Conservation (phyloP, 495 filamentous ascomycete species). For the Aspergillus campestris region DNA sequence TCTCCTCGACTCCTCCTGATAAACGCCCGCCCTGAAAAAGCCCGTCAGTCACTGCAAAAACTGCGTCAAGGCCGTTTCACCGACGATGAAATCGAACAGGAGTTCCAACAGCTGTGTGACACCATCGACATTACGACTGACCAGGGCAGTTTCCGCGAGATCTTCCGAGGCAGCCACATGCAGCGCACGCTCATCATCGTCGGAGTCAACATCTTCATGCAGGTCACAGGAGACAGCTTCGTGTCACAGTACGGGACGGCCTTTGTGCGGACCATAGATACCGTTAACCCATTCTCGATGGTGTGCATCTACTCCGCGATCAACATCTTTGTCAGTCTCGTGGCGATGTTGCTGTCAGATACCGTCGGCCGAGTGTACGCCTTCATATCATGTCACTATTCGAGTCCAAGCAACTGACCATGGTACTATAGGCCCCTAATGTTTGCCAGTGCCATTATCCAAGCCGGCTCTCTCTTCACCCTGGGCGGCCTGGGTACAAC, state of each 20-base stretch:
- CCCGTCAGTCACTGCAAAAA: conserved; percentile 11
- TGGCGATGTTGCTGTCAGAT: neutral
- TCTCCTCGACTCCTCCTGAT: conserved; percentile 26
- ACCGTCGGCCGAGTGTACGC: neutral
- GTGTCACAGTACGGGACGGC: conserved; percentile 23
- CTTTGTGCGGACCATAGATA: conserved; percentile 25
- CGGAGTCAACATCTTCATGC: conserved; percentile 24
- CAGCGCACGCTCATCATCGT: conserved; percentile 25
- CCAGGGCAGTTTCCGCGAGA: conserved; percentile 17
- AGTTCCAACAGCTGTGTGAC: conserved; percentile 7
- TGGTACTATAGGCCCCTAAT: conserved; percentile 4
- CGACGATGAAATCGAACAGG: conserved; percentile 8
- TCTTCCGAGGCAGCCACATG: conserved; percentile 20
- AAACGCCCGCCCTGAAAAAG: conserved; percentile 20
- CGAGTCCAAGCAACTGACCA: neutral
- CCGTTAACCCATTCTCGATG: conserved; percentile 23
- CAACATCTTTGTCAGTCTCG: neutral
- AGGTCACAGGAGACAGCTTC: conserved; percentile 27
- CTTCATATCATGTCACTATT: neutral
- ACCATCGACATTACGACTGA: conserved; percentile 8
- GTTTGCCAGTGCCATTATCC: conserved; percentile 7
- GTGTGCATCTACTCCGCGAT: neutral
- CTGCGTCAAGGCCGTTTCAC: conserved; percentile 6
- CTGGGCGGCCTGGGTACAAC: conserved; percentile 10
- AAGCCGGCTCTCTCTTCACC: conserved; percentile 3